Base-by-base conservation (phyloP, 2,329 filamentous ascomycete species). In the Xylariaceae sp. region DNA sequence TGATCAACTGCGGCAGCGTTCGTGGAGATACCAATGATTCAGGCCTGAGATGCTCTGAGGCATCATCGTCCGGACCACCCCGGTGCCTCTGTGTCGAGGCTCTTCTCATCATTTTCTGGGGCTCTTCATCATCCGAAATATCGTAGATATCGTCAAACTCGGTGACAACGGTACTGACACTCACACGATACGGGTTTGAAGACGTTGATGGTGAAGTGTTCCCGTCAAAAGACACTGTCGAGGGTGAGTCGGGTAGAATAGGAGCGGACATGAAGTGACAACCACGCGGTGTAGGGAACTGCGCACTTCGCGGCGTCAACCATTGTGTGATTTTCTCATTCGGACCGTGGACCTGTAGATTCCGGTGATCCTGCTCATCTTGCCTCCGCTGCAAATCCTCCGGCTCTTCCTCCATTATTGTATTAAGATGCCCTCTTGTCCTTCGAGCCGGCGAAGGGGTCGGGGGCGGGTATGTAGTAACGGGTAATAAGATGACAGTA, bases 61-160 rank as follows among this genome's bases (percentile, higher is more conserved):
- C 80, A 69, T 71, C 60, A 18, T 67, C 64, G 58, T 68, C 68
- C 54, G 68, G 70, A 71, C 68, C 77, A 67, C 67, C 71, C 69
- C 65, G 69, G 53, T 70, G 72, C 65, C 67, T 68, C 64, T 73
- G 69, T 39, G 70, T 74, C 54, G 71, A 78, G 63, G 67, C 75
- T 72, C 67, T 75, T 72, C 72, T 75, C 69, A 75, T 74, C 66
- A 83, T 79, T 69, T 73, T 73, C 67, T 66, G 68, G 39, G 71
- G 71, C 7, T 83, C 80, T 67, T 96, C 91, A 57, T 91, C 85
- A 65, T 95, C 91, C 13, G 90, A 92, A 48, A 90, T 82, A 73
- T 94, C 89, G 73, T 96, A 96, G 53, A 96, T 77, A 68, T 95
- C 90, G 73, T 96, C 90, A 68, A 93, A 93, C 64, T 90, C 87